Conservation (phyloP, 352 stramenopile genomes). For the Globisporangium orthogonon region DNA sequence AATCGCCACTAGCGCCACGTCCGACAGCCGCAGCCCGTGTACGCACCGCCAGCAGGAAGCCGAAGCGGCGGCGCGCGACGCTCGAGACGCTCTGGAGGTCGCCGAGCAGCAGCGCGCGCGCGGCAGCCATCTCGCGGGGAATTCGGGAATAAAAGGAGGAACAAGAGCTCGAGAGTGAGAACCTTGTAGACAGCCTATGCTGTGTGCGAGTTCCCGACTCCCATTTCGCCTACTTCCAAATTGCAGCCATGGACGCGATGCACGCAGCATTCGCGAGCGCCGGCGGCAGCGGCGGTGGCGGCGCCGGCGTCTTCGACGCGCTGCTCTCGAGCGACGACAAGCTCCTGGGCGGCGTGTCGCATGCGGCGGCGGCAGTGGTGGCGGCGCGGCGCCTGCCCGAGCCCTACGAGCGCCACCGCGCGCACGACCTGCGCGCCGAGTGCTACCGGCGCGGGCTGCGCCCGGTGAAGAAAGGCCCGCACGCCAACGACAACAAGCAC, state of each 20-base stretch:
- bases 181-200: too few species aligned
- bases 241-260: not conserved
- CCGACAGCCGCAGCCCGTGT: not conserved
- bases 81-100: conserved; percentile 71
- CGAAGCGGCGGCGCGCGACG: conserved; percentile 46
- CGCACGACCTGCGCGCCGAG: conserved; percentile 69
- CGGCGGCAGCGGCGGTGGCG: conserved; percentile 13
- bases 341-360: conserved; percentile 24
- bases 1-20: not conserved
- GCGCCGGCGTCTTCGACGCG: conserved; percentile 60
- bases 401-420: conserved; percentile 70
- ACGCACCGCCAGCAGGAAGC: conserved; percentile 29
- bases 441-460: conserved; percentile 73
- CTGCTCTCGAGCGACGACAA: conserved; percentile 22
- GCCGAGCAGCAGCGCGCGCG: conserved; percentile 54
- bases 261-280: not conserved
- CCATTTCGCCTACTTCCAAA: not conserved
- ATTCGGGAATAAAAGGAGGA: not conserved
- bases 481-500: conserved; percentile 84
- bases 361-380: conserved; percentile 37
- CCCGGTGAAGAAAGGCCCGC: conserved; percentile 74
- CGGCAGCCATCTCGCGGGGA: conserved; percentile 8
- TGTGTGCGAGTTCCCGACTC: too few species aligned
- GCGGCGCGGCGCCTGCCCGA: conserved; percentile 40
- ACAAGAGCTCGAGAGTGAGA: not conserved